Conservation (phyloP, 1,139 yeast species). For the Geotrichum klebahnii region DNA sequence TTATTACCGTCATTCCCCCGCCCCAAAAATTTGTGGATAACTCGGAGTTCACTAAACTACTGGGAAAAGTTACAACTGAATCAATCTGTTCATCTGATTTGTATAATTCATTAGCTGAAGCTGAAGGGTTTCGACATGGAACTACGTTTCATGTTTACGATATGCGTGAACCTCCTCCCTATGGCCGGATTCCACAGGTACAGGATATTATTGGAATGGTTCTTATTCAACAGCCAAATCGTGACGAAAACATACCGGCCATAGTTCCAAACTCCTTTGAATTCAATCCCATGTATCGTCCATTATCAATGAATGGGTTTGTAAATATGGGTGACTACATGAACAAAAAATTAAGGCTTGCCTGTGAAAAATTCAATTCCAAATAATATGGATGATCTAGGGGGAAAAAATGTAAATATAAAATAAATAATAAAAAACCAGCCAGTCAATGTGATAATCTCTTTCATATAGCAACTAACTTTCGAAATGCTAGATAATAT, state of each 20-base stretch:
- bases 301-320: constrained; percentile 56
- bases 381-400: no score
- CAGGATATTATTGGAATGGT: constrained; percentile 72
- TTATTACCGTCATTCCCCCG: constrained; percentile 5
- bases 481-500: no score
- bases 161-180: constrained; percentile 60
- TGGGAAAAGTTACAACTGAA: constrained; percentile 37
- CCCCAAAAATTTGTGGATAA: constrained; percentile 15
- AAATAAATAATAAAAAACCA: no score
- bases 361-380: constrained; percentile 26
- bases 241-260: constrained; percentile 1
- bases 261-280: constrained; percentile 58
- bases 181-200: constrained; percentile 67
- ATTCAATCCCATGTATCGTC: constrained; percentile 55
- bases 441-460: no score
- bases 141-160: constrained; percentile 47
- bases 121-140: constrained; percentile 42
- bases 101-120: constrained; percentile 59
- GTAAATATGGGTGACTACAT: constrained; percentile 55
- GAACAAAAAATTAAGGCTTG: constrained; percentile 43
- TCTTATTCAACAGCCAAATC: constrained; percentile 44
- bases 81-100: constrained; percentile 50
- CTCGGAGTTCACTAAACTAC: constrained; percentile 28
- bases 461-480: no score
- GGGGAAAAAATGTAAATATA: no score